Evolutionary conservation across 1,139 yeast species (phyloP).

Genomic region (Protomyces gravidus): DNA sequence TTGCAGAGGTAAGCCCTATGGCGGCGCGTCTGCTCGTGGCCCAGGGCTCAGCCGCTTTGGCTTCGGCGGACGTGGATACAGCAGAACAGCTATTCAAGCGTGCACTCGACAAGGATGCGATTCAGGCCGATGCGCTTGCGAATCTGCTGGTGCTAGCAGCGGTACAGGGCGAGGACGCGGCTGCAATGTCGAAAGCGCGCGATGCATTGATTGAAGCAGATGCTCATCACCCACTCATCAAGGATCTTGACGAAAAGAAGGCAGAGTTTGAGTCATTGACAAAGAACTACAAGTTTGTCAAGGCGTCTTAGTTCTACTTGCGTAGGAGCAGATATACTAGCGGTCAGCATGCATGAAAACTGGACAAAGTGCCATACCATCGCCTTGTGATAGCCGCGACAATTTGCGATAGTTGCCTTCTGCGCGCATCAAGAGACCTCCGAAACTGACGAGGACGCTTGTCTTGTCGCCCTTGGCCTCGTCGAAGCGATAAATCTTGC

Average conservation of each 20-base stretch:
- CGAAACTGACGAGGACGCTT: slow-evolving; percentile 83
- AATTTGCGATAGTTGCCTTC: slow-evolving; percentile 93
- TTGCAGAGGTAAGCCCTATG: slow-evolving; percentile 48
- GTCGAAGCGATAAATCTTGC: slow-evolving; percentile 94
- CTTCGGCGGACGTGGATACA: slow-evolving; percentile 49
- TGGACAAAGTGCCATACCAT: slow-evolving; percentile 37
- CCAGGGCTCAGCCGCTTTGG: slow-evolving; percentile 48
- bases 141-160: slow-evolving; percentile 56
- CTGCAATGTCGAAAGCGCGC: slow-evolving; percentile 32
- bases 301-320: slow-evolving; percentile 41
- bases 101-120: slow-evolving; percentile 44
- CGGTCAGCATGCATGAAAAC: neutral
- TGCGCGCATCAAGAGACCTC: slow-evolving; percentile 87
- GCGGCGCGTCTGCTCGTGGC: slow-evolving; percentile 48
- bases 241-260: slow-evolving; percentile 53
- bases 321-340: slow-evolving; percentile 78
- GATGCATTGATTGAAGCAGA: slow-evolving; percentile 45
- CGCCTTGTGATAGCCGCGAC: slow-evolving; percentile 86
- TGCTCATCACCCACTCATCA: slow-evolving; percentile 51
- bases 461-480: slow-evolving; percentile 66
- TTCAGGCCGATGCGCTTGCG: slow-evolving; percentile 52
- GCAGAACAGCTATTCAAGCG: slow-evolving; percentile 48
- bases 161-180: slow-evolving; percentile 42
- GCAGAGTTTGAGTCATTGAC: slow-evolving; percentile 56
- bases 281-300: slow-evolving; percentile 46